Evolutionary conservation across 257 asterid genomes (phyloP).

Genomic region (Coffea canephora): DNA sequence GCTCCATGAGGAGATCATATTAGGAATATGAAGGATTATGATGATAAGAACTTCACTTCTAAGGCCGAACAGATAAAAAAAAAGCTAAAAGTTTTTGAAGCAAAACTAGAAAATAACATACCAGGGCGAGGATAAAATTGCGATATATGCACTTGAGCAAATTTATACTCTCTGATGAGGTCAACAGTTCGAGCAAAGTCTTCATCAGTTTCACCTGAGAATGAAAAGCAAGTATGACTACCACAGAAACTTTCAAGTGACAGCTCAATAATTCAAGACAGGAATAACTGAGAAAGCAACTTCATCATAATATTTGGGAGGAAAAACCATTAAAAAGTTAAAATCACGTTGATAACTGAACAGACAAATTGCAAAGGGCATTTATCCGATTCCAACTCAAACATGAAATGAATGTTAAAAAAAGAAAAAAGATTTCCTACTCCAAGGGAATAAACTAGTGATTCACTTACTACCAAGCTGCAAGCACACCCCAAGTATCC

Average conservation of each 20-base stretch:
- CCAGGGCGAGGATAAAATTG: conserved; percentile 96
- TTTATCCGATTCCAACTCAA: not conserved
- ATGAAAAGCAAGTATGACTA: not conserved
- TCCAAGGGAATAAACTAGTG: not conserved
- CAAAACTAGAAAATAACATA: conserved; percentile 28
- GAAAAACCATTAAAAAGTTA: not conserved
- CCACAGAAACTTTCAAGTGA: not conserved
- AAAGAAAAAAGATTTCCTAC: too few relatives aligned
- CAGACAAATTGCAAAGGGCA: not conserved
- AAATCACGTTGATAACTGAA: not conserved
- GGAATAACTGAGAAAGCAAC: not conserved
- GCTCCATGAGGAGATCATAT: not conserved
- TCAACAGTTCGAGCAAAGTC: conserved; percentile 74
- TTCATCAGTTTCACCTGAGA: conserved; percentile 92
- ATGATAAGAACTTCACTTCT: not conserved
- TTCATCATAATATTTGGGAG: not conserved
- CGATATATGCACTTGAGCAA: conserved; percentile 92
- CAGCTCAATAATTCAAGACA: not conserved
- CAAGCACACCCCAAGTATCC: not conserved
- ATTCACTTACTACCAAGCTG: not conserved
- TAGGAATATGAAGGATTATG: not conserved
- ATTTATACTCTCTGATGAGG: conserved; percentile 75
- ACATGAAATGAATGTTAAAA: not conserved
- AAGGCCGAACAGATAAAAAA: not conserved
- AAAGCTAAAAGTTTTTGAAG: not conserved